Evolutionary conservation across 768 basidiomycete genomes (phyloP), one percentile per base, ranked within the genome.

Genomic region (Tricholoma matsutake): DNA sequence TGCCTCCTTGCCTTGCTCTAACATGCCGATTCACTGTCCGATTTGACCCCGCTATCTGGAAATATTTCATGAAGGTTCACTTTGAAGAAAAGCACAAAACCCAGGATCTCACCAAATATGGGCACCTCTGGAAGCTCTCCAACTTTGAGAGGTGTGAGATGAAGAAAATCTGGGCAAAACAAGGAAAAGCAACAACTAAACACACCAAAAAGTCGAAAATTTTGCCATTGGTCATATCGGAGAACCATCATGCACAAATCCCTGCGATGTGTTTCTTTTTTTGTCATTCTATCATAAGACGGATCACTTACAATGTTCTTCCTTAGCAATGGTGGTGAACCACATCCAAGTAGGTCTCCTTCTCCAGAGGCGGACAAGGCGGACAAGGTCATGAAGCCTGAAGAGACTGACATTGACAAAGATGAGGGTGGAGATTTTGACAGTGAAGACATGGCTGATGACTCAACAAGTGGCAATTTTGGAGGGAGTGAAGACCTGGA

Each of bases 81-180:
- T 61, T 69, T 31, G 22, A 59, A 35, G 22, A 20, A 10, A 58
- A 57, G 32, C 70, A 72, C 53, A 41, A 51, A 39, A 47, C 22
- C 0, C 28, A 53, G 3, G n/a, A 35, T 1, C 25, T 64, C 25
- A n/a, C 35, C 11, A 51, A 63, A 9, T 63, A 68, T 39, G 43
- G 49, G n/a, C 49, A 62, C 39, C 20, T 66, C 3, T 68, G 65
- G 65, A 34, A 58, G 35, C 32, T 69, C 10, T 61, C 66, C 28
- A 63, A 65, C 9, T 60, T 63, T 18, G 64, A 72, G 43, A 53
- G 28, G 7, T 32, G 13, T 4, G 63, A 60, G 35, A 65, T 72
- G 67, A 61, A 59, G 29, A 62, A 63, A 59, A 64, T 68, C 6
- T 72, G 69, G 69, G 45, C 18, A 16, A 59, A 68, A 43, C 35